Conservation (phyloP, 768 basidiomycete genomes). For the Vararia minispora region DNA sequence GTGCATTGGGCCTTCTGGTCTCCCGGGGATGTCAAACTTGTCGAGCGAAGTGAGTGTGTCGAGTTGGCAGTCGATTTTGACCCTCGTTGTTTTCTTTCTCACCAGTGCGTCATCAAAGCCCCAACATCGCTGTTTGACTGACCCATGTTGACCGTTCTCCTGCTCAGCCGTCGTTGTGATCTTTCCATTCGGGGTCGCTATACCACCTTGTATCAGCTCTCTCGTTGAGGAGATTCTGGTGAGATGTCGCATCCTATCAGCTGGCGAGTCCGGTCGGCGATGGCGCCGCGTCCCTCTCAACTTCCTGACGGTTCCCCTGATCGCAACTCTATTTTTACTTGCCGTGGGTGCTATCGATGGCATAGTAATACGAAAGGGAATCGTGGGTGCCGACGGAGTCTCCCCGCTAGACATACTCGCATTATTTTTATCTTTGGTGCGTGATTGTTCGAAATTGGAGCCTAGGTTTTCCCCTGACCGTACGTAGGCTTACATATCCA, state of each 20-base stretch:
- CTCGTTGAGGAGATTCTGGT: slow-evolving; percentile 2
- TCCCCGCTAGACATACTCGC: slow-evolving; percentile 91
- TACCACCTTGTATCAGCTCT: slow-evolving; percentile 3
- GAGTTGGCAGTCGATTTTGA: slow-evolving; percentile 7
- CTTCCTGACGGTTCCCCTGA: slow-evolving; percentile 21
- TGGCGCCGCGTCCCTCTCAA: slow-evolving; percentile 17
- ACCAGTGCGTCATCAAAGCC: background rate
- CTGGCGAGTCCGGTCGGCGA: background rate
- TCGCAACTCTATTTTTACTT: slow-evolving; percentile 20
- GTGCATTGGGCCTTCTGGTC: too few relatives aligned
- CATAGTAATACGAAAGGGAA: slow-evolving; percentile 55
- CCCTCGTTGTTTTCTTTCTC: slow-evolving; percentile 7
- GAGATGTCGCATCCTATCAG: slow-evolving; percentile 6
- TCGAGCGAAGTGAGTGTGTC: too few relatives aligned
- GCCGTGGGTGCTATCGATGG: slow-evolving; percentile 20
- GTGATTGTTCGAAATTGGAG: slow-evolving; percentile 9
- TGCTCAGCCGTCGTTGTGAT: slow-evolving; percentile 12
- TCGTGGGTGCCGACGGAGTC: slow-evolving; percentile 69
- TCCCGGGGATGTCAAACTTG: too few relatives aligned
- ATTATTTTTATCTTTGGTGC: slow-evolving; percentile 74
- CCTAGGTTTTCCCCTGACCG: background rate
- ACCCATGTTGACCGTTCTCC: background rate
- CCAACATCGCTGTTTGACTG: background rate
- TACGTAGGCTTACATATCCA: slow-evolving; percentile 69
- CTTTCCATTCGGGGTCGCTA: slow-evolving; percentile 11